Evolutionary conservation across 805 yeast genomes (phyloP), one percentile per base, ranked within the genome.

Genomic region (Diddensiella transvaalensis): DNA sequence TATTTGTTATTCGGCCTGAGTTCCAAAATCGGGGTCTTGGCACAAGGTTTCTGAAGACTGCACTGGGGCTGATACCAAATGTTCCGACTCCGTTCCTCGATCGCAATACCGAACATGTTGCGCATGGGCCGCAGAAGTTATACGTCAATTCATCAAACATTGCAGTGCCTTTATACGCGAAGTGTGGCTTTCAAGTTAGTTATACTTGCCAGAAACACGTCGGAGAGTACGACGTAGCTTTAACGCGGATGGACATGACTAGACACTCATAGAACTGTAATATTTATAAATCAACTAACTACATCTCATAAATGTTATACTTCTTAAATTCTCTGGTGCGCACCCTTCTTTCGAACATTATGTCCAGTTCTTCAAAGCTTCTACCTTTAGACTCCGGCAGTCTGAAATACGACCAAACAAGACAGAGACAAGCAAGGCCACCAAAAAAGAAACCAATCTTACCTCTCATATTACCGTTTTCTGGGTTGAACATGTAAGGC

Each of bases 331-430:
- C 49, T 24, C 42, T 33, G 26, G 56, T 45, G 3, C 22, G 35
- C 15, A 53, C 48, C 29, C 39, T 22, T 32, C 47, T 42, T 29
- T 50, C 54, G 63, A 79, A 81, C 66, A 80, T 64, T 44, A 67
- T 65, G 62, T 80, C 85, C 58, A 81, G 67, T 58, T 81, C 85
- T 42, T 78, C 82, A 59, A 68, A 78, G 0, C 84, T 77, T 61
- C 81, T 71, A 42, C 72, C 74, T 54, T 70, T 70, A 23, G 83
- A 76, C 61, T 81, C 87, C 8, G 87, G 86, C 44, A 79, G 66
- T 41, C 75, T 73, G 61, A 76, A 73, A 61, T 66, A 73, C 29
- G 69, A 64, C 78, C 79, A 77, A 33, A 65, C 51, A 3, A 71
- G 17, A 13, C 66, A 57, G 5, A 62, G 2, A 3, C 65, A 33